Base-by-base conservation (phyloP, 768 basidiomycete species). In the Termitomyces sp. region DNA sequence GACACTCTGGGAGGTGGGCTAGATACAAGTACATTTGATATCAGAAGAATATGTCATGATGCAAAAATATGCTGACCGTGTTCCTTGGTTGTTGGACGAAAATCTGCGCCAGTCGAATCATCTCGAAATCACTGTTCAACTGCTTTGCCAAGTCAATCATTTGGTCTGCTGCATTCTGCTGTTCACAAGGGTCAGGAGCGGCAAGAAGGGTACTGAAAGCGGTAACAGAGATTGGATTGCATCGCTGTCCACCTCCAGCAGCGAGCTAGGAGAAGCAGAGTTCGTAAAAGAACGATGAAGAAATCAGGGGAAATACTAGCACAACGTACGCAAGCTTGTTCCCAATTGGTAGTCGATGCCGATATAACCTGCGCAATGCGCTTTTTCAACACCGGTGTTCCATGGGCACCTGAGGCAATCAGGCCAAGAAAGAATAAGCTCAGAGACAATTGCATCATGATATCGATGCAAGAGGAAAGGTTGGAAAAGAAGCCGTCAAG, bases 121-220 rank as follows among this genome's bases (percentile, higher is more conserved):
- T 80, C 22, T 73, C 60, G 0, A 73, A 51, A 61, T 78, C 60
- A 47, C 73, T 80, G 47, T 74, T 73, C 42, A 82, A 75, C 7
- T 68, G 63, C 62, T 77, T 69, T 12, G 70, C 71, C 13, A 80
- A 60, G 64, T 77, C 71, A 42, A 84, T 70, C 76, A 83, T 79
- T 15, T 67, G 53, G 56, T 84, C 83, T 23, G 77, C 82, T 18
- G 80, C 71, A 58, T 83, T 63, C 58, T 84, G 83, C 64, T 85
- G 83, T 1, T 74, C 80, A 56, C 82, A 84, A 52, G 74, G 66
- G 25, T 76, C 80, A 0, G 77, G 70, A 5, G 73, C 81, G 32
- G 81, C 81, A n/a, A 88, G 79, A 40, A 89, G 79, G 12, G 83
- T 82, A 36, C 62, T 60, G 61, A 85, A 84, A 0, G 85, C 78